phyloP scores from a whole-genome alignment of 192 early-diverging fungal genomes.

The Entrophospora sp. region DNA sequence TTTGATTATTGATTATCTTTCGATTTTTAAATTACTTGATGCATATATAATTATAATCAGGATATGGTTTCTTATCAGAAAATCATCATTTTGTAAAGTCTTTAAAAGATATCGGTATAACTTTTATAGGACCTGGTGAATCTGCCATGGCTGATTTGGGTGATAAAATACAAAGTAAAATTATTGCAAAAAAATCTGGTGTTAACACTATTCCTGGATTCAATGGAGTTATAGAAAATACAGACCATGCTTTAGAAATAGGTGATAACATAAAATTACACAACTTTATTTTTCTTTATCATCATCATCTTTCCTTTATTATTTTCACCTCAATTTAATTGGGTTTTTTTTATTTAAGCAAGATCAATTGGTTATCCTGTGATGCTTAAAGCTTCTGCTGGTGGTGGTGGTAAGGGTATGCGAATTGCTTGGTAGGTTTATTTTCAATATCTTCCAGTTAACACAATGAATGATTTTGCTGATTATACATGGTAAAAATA shows the following conservation, averaged over 20 bases:
- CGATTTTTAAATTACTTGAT: conserved; percentile 13
- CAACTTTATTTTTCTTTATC: too few species aligned
- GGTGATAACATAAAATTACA: too few species aligned
- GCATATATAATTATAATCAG: neutral
- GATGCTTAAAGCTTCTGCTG: conserved; percentile 77
- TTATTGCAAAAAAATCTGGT: conserved; percentile 60
- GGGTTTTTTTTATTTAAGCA: conserved; percentile 25
- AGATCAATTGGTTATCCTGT: conserved; percentile 67
- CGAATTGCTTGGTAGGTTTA: conserved; percentile 53
- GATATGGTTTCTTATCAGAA: conserved; percentile 94
- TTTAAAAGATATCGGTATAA: conserved; percentile 60
- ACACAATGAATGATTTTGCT: neutral
- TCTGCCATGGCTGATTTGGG: conserved; percentile 69
- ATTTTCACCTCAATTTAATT: conserved; percentile 20
- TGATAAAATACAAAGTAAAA: conserved; percentile 75
- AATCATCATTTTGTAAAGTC: conserved; percentile 74
- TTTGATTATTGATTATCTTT: neutral
- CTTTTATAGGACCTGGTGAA: conserved; percentile 64
- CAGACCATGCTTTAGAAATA: conserved; percentile 67
- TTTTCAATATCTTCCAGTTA: neutral
- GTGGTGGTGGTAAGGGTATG: conserved; percentile 83
- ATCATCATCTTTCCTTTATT: too few species aligned
- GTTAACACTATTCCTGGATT: conserved; percentile 82
- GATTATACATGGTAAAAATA: neutral
- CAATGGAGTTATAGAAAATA: conserved; percentile 67